Percentiles rank a stretch among this genome's conserved stretches.
These are phyloP conservation scores for Viola odorata DNA, from an alignment of 345 rosid species.

Conservation along the genomic window DNA sequence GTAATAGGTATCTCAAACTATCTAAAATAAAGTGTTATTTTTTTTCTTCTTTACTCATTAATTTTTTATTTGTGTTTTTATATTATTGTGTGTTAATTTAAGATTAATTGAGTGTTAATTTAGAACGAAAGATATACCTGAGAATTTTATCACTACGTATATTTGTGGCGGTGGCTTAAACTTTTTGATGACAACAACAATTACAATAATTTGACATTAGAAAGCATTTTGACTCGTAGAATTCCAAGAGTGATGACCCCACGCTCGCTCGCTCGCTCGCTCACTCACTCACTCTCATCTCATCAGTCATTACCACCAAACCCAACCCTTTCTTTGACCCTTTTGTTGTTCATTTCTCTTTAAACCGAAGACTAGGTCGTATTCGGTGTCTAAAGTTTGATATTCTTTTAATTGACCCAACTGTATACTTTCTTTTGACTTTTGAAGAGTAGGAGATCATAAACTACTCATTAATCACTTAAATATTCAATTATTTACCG, in stretches of 20 bases:
- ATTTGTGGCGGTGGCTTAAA: neutral
- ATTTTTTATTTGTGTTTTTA: no score
- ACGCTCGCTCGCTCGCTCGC: slow-evolving; percentile 1
- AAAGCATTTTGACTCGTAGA: neutral
- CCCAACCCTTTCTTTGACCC: neutral
- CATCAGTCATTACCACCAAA: neutral
- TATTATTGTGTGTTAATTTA: neutral
- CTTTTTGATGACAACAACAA: slow-evolving; percentile 3
- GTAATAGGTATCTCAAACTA: no score
- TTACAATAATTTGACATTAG: neutral
- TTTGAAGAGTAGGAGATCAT: neutral
- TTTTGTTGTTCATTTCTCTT: neutral
- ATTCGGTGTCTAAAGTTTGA: neutral
- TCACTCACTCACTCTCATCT: neutral
- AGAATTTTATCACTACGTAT: neutral
- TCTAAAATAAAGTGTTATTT: no score
- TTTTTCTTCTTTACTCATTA: no score
- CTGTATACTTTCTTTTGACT: neutral
- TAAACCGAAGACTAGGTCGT: slow-evolving; percentile 1
- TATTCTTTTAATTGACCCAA: neutral
- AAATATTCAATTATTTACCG: no score
- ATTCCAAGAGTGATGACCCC: slow-evolving; percentile 15
- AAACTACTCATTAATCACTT: no score
- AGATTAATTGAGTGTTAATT: neutral
- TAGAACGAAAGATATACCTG: neutral